Base-by-base conservation (phyloP, 177 flowering plant genomes). In the Vitis hybrid region DNA sequence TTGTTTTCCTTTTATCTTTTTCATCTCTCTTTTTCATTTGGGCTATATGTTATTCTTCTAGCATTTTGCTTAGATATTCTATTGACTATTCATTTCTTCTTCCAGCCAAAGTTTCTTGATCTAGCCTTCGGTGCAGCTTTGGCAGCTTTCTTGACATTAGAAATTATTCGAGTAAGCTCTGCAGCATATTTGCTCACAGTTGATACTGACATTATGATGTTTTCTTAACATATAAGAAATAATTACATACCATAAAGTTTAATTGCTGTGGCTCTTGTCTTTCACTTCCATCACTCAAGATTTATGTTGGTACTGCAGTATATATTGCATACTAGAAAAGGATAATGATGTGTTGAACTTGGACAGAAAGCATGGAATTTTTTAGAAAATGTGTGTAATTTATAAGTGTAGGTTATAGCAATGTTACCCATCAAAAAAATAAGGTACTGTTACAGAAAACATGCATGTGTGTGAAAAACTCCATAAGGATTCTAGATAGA, bases 51-150 rank as follows among this genome's bases (percentile, higher is more conserved):
- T 39, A 16, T 71, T 67, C 21, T 50, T 8, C 13, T 56, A 39
- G 22, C 16, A 53, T 45, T 55, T 64, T 73, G 10, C 21, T 62
- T 72, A 18, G 52, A 31, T 60, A 39, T 31, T 3, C 29, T 29
- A 3, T 56, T 67, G 29, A 69, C 67, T 74, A 15, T 10, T 19
- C 21, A 2, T 65, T 50, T 76, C 31, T 9, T 64, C 71, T 71
- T 80, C 64, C 94, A 95, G 98, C 93, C 97, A 64, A 77, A 72
- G 70, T 95, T 95, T 84, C 88, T 95, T 67, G 84, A 90, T 80
- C 88, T 93, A 74, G 90, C 99, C 57, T 93, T 95, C 81, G 99
- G 99, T 69, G 97, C 84, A 65, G 98, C 99, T 70, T 81, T 95
- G 91, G 95, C 93, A 65, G 88, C 82, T 70, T 95, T 95, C 79